Evolutionary conservation across 2,329 filamentous ascomycete species (phyloP), one percentile per base, ranked within the genome.

Genomic region (Diaporthe aspalathi): DNA sequence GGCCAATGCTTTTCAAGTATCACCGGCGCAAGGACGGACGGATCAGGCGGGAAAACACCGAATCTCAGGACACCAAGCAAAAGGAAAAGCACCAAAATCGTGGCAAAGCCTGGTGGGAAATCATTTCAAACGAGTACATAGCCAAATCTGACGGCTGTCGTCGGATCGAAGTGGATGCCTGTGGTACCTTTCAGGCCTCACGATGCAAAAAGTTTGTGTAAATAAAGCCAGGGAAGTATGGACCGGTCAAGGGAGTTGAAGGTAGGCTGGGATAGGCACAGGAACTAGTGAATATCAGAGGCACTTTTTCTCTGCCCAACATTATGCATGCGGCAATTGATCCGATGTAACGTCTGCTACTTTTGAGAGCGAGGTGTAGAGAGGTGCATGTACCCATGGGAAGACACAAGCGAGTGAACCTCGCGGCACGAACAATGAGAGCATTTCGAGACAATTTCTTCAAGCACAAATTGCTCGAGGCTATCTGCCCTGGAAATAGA

Each of bases 11-110:
- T 50, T 32, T 4, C 22, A 12, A 16, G 50, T 20, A 38, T 22
- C 27, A 65, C 43, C 60, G 60, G 60, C 60, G 60, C 43, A 65
- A n/a, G n/a, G 45, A 50, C 12, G 22, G 57, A 43, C 2, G 57
- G 43, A 8, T 38, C 35, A 12, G 45, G 45, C 29, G 4, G 60
- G 60, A 65, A n/a, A 65, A 49, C 32, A 50, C 16, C 43, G 50
- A 50, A 65, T 38, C 16, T 35, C 43, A 32, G 27, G 27, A 63
- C 20, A 35, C 6, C 6, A 32, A 63, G 27, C 27, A 47, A 20
- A 49, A 7, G 32, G n/a, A 63, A 63, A 63, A 63, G 20, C 32
- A 49, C 57, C 43, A 63, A 22, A 22, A n/a, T 63, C 43, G 43
- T 49, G 32, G 27, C 43, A 49, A 63, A 49, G 22, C 4, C 27